Evolutionary conservation across 768 basidiomycete species (phyloP).

Genomic region (Boletus eberwhitei): DNA sequence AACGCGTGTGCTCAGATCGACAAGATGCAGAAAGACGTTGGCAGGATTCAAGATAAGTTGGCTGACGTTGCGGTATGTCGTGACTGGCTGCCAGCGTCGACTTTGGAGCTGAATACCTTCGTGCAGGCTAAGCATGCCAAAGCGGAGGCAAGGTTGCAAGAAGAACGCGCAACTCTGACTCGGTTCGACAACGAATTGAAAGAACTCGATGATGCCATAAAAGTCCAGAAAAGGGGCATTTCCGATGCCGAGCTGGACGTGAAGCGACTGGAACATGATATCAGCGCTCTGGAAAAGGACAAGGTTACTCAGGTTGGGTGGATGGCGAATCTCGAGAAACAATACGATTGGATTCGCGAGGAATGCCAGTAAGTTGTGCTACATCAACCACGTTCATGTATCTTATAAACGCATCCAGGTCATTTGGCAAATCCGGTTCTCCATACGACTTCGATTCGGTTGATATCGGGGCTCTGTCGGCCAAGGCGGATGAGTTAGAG

Average conservation of each 20-base stretch:
- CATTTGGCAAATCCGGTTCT: conserved; percentile 79
- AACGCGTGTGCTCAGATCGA: conserved; percentile 43
- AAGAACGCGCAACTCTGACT: conserved; percentile 83
- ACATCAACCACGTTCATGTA: not conserved
- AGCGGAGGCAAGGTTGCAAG: conserved; percentile 69
- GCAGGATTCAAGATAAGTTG: conserved; percentile 52
- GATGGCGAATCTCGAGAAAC: conserved; percentile 70
- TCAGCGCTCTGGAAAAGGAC: conserved; percentile 63
- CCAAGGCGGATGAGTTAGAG: conserved; percentile 73
- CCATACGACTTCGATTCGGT: conserved; percentile 75
- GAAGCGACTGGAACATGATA: conserved; percentile 68
- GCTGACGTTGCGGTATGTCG: conserved; percentile 21
- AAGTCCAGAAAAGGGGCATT: conserved; percentile 72
- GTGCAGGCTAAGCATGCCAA: conserved; percentile 53
- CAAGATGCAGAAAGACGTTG: conserved; percentile 60
- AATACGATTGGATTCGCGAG: conserved; percentile 83
- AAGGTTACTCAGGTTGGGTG: conserved; percentile 47
- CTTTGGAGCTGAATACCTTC: not conserved
- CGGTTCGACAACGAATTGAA: conserved; percentile 88
- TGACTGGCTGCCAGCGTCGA: not conserved
- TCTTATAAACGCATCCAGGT: conserved; percentile 39
- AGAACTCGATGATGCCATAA: conserved; percentile 77
- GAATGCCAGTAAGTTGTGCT: conserved; percentile 71
- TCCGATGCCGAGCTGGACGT: conserved; percentile 62
- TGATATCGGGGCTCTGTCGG: conserved; percentile 56